Conservation (phyloP, 2,329 filamentous ascomycete species). For the Capronia coronata region DNA sequence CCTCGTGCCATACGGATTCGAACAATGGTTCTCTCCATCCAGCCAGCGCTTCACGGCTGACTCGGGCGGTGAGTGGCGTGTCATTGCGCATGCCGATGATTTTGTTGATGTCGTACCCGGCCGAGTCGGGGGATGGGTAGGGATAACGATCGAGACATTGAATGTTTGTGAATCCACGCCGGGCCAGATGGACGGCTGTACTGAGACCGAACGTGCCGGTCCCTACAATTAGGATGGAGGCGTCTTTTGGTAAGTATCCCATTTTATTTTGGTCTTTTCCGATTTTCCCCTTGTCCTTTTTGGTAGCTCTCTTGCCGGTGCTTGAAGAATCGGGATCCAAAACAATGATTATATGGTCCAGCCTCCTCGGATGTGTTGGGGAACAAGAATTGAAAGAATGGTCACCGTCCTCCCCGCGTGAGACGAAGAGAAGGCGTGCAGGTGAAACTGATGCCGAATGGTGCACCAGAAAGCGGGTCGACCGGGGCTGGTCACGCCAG, state of each 20-base stretch:
- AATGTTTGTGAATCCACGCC: constrained; percentile 39
- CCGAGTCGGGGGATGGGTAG: constrained; percentile 6
- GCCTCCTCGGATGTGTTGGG: too few species aligned
- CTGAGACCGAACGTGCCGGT: constrained; percentile 48
- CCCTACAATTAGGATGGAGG: constrained; percentile 41
- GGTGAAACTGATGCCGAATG: constrained; percentile 8
- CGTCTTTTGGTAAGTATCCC: constrained; percentile 10
- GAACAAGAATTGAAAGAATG: too few species aligned
- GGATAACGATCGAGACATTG: constrained; percentile 9
- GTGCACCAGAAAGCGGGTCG: not conserved
- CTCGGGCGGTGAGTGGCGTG: constrained; percentile 5
- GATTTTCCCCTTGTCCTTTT: not conserved
- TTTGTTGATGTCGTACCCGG: constrained; percentile 9
- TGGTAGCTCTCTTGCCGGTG: not conserved
- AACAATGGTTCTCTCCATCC: constrained; percentile 9
- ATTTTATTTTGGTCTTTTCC: not conserved
- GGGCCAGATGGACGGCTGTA: constrained; percentile 36
- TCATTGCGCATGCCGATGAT: constrained; percentile 10
- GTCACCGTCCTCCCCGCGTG: too few species aligned
- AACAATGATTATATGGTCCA: too few species aligned
- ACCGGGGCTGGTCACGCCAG: not conserved
- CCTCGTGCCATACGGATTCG: constrained; percentile 7
- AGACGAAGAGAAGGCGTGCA: not conserved
- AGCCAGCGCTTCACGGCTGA: constrained; percentile 7
- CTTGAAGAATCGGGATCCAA: too few species aligned